Base-by-base conservation (phyloP, 331 rosid genomes). In the Quercus lobata region DNA sequence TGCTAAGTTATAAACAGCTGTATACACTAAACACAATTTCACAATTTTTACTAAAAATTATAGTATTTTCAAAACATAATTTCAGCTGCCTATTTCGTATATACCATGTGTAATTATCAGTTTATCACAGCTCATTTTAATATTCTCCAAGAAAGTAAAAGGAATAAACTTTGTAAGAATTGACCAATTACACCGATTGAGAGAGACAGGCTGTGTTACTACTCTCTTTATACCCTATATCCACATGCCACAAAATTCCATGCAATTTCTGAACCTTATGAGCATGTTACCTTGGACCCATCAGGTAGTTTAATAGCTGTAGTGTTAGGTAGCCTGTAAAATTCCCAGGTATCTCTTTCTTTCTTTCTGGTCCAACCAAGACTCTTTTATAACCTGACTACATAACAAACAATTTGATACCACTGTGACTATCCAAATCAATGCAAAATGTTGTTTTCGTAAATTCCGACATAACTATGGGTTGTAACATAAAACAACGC, bases 391-490 rank as follows among this genome's bases (percentile, higher is more conserved):
- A 12, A 49, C 17, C 54, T 46, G 54, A 46, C 54, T 46, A 12
- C 54, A 46, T 1, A 12, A 46, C 54, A 46, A 46, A 46, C 54
- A 46, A 11, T 46, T 10, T 12, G 15, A 49, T 2, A 3, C 37
- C 41, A 17, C 5, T 18, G 9, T 4, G 46, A 37, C 46, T 37
- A 37, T 37, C 11, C 11, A 37, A 37, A 2, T 15, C 44, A 5
- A 44, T 1, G 27, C 6, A 72, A 41, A 41, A 73, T 82, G 87
- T 49, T 84, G 75, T 44, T 22, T 55, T 21, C 16, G 86, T 72
- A 75, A 80, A 78, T 87, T 25, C 7, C 3, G 2, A 66, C 7
- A 49, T 75, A 24, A 2, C 4, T 5, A 1, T 78, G 66, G 89
- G 76, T 0, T 29, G 69, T 16, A 1, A 11, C 16, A 83, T 69